Base-by-base conservation (phyloP, 179 eudicot species). In the Beta macrorhiza region DNA sequence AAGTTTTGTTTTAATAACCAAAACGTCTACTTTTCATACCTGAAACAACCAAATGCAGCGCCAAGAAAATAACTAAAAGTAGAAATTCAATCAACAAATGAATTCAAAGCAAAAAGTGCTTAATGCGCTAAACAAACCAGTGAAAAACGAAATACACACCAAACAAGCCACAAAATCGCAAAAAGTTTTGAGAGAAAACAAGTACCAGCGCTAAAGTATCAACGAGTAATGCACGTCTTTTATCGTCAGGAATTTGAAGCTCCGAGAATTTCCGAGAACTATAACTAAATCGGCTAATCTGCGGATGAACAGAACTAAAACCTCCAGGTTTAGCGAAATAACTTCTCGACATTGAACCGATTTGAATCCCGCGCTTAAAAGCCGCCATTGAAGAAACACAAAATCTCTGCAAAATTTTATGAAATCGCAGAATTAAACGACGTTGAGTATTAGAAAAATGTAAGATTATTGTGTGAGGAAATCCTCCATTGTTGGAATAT, bases 171-270 rank as follows among this genome's bases (percentile, higher is more conserved):
- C 15, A 79, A 64, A 76, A 67, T 70, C 44, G n/a, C 5, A 53
- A 9, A 13, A 70, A 70, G 45, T 45, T 47, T 42, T 5, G 1
- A n/a, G 5, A 62, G 29, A 57, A 74, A 72, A 49, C 6, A 70
- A 67, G 73, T 89, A 91, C 95, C 89, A 91, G 76, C 16, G 91
- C 90, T 49, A 90, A 80, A 37, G 93, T 91, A 83, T 91, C 95
- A 6, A 91, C 93, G 2, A 90, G 93, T 78, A 83, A 88, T 16
- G 87, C 91, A 61, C 95, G 92, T 1, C 77, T 87, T 72, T 88
- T 89, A 70, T 79, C 87, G 25, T 75, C 82, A 29, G 89, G 83
- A 55, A 79, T 87, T 13, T 82, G 89, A 74, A 87, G 87, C 83
- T 91, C 88, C 20, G 91, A 88, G 69, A 88, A 85, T 44, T 80